phyloP scores from a whole-genome alignment of 2,329 filamentous ascomycete genomes.

The Alternaria infectoria region DNA sequence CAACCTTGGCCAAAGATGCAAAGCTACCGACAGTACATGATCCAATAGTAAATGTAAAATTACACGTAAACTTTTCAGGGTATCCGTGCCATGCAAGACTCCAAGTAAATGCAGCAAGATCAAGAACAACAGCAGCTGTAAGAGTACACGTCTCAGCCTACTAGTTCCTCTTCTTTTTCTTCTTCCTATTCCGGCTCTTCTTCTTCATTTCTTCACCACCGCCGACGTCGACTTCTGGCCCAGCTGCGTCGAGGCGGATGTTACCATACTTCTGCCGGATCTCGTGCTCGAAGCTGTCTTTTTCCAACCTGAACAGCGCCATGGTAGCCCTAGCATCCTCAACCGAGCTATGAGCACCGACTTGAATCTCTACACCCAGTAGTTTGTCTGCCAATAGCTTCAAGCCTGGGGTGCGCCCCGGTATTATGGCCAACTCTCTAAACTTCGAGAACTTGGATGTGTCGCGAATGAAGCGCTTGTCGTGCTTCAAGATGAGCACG shows the following conservation, averaged over 20 bases:
- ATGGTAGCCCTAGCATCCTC: conserved; percentile 89
- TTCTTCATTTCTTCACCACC: conserved; percentile 33
- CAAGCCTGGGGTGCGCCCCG: conserved; percentile 72
- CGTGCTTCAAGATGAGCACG: conserved; percentile 79
- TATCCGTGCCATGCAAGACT: conserved; percentile 26
- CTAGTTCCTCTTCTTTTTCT: conserved; percentile 46
- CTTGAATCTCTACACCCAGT: conserved; percentile 65
- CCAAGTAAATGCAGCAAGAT: conserved; percentile 21
- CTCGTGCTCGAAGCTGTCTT: conserved; percentile 83
- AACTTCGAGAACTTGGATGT: conserved; percentile 81
- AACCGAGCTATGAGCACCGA: conserved; percentile 65
- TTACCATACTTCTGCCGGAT: conserved; percentile 67
- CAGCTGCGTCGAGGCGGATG: conserved; percentile 29
- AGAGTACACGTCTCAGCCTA: neutral
- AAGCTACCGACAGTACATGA: neutral
- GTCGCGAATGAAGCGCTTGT: conserved; percentile 79
- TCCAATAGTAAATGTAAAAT: neutral
- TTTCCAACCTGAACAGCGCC: conserved; percentile 83
- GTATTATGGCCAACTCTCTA: conserved; percentile 65
- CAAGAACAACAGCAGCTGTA: neutral
- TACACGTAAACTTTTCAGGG: conserved; percentile 18
- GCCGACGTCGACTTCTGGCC: conserved; percentile 26
- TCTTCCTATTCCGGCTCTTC: conserved; percentile 47
- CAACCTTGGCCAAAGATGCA: neutral
- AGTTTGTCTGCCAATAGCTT: conserved; percentile 64